A percentile compares a stretch with the other conserved stretches of the same genome.
Evolutionary conservation across 2,329 filamentous ascomycete genomes (phyloP).

Genomic region (Setomelanomma holmii): DNA sequence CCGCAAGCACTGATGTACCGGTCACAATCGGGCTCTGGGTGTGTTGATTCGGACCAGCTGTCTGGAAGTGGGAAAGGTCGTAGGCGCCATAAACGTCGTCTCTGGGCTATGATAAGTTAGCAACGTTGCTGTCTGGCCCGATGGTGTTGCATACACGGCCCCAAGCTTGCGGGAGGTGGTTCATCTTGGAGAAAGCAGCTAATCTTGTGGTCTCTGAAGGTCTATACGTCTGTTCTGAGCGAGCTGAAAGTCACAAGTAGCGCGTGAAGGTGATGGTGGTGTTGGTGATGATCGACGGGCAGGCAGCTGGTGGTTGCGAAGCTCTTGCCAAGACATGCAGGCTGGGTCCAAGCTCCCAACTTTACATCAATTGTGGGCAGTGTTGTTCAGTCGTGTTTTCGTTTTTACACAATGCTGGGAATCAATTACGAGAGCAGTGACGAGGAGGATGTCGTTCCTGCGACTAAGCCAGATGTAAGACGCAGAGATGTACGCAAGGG

Average conservation of each 20-base stretch:
- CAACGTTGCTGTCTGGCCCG: slow-evolving; percentile 17
- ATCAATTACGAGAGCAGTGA: slow-evolving; percentile 55
- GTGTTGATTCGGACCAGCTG: slow-evolving; percentile 72
- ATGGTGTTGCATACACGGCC: slow-evolving; percentile 61
- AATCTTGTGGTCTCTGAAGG: neutral
- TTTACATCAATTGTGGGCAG: slow-evolving; percentile 7
- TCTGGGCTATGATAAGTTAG: slow-evolving; percentile 72
- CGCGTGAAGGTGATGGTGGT: slow-evolving; percentile 26
- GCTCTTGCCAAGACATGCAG: slow-evolving; percentile 19
- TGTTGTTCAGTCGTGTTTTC: neutral
- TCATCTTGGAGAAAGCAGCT: slow-evolving; percentile 56
- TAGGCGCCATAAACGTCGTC: slow-evolving; percentile 97
- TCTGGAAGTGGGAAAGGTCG: slow-evolving; percentile 83
- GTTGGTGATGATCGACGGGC: slow-evolving; percentile 22
- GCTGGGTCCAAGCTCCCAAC: slow-evolving; percentile 40
- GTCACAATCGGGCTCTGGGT: slow-evolving; percentile 94
- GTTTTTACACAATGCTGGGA: slow-evolving; percentile 47
- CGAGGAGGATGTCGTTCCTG: slow-evolving; percentile 51
- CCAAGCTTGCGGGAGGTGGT: slow-evolving; percentile 71
- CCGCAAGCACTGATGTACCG: slow-evolving; percentile 90
- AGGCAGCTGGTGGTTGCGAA: slow-evolving; percentile 42
- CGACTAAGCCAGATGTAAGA: slow-evolving; percentile 50
- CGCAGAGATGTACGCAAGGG: slow-evolving; percentile 27
- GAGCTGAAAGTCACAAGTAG: slow-evolving; percentile 10
- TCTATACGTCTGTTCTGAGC: slow-evolving; percentile 3